A percentile compares a stretch with the other conserved stretches of the same genome.
Conservation (phyloP, 345 rosid species). For the Hirschfeldia incana region DNA sequence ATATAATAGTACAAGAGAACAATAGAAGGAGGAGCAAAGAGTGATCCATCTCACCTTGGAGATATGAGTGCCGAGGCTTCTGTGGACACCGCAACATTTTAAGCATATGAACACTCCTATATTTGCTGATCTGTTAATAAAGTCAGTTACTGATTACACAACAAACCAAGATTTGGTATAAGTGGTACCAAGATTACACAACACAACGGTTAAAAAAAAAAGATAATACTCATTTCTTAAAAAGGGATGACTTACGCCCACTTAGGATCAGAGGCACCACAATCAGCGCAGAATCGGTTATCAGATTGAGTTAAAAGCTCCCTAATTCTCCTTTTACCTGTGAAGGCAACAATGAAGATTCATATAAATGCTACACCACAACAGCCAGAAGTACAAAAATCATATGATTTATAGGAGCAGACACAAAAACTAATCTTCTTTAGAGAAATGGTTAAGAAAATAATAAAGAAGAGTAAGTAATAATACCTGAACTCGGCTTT, state of each 20-base stretch:
- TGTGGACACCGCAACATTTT: conserved; percentile 96
- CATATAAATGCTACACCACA: neutral
- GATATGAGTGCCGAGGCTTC: conserved; percentile 94
- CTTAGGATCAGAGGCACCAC: conserved; percentile 94
- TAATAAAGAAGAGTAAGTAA: neutral
- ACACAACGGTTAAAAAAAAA: too few species aligned
- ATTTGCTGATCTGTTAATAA: conserved; percentile 80
- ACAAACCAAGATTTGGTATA: neutral
- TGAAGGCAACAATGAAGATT: neutral
- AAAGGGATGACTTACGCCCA: conserved; percentile 80
- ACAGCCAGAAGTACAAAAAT: neutral
- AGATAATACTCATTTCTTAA: too few species aligned
- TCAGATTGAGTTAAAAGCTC: conserved; percentile 70
- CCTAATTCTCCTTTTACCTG: conserved; percentile 80
- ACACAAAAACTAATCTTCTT: neutral
- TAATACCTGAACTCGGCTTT: conserved; percentile 57
- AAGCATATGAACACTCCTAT: conserved; percentile 97
- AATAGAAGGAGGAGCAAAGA: conserved; percentile 13
- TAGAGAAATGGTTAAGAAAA: neutral
- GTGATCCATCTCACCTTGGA: conserved; percentile 80
- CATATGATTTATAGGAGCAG: neutral
- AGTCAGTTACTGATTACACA: neutral
- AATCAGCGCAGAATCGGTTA: conserved; percentile 93
- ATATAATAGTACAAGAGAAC: neutral
- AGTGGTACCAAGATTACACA: neutral